Base-by-base conservation (phyloP, 2,329 filamentous ascomycete species). In the Alternaria solani region DNA sequence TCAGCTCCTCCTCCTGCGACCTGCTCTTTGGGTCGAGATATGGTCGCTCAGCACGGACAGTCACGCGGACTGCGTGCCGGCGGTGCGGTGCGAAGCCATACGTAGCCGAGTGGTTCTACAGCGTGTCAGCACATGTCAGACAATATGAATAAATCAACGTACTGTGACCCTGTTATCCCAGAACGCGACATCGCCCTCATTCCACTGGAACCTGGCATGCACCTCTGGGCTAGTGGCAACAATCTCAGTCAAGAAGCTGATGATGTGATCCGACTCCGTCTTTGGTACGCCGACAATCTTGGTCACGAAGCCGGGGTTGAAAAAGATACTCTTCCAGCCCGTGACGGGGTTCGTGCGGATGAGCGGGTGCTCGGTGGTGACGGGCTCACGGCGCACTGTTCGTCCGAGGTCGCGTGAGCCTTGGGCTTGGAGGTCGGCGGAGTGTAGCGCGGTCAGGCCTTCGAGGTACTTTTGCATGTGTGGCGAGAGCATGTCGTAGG, bases 141-240 rank as follows among this genome's bases (percentile, higher is more conserved):
- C 18, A 14, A 43, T 3, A 30, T 9, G 23, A 6, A 30, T 1
- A 7, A 14, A 11, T 4, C 41, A 20, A 23, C 67, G 51, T 64
- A 87, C 84, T 46, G 81, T 83, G 38, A 83, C 78, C 18, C 88
- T 80, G 64, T 90, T 91, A 70, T 91, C 88, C 88, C 89, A 91
- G 59, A 91, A 83, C 0, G 88, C 88, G 2, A 91, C 86, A 58
- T 90, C 89, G 42, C 86, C 84, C 63, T 86, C 84, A 43, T 83
- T 81, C 88, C 89, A 90, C 65, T 85, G 83, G 70, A 89, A 87
- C 18, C 90, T 84, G 6, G 86, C 89, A 68, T 92, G 89, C 60
- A 90, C 82, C 75, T 93, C 91, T 42, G 90, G 89, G 7, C 83
- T 87, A 2, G 84, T 85, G 3, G 83, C 76, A 7, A 88, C 81